A percentile compares a stretch with the other conserved stretches of the same genome.
Conservation (phyloP, 768 basidiomycete genomes). For the Lentinula raphanica region DNA sequence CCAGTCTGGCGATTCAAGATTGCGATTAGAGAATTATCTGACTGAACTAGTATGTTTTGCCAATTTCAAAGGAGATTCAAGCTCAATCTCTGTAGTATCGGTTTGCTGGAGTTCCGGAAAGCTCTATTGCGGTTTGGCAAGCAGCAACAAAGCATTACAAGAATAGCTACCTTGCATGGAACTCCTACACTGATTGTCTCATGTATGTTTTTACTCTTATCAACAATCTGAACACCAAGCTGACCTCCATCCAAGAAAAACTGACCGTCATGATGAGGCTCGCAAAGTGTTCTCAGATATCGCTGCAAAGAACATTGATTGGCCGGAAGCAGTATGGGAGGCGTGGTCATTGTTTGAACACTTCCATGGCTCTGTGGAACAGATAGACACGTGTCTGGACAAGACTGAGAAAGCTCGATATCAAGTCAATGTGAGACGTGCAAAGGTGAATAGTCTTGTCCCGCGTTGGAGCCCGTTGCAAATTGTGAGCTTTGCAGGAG, state of each 20-base stretch:
- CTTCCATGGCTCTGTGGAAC: conserved; percentile 66
- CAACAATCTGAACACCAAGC: conserved; percentile 1
- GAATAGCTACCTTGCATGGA: conserved; percentile 72
- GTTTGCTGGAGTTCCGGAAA: conserved; percentile 44
- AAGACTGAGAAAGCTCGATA: conserved; percentile 61
- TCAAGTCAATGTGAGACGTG: conserved; percentile 57
- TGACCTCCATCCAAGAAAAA: conserved; percentile 33
- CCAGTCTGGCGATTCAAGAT: conserved; percentile 69
- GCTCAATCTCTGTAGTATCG: too few species aligned
- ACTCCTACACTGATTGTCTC: conserved; percentile 65
- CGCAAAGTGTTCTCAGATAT: conserved; percentile 64
- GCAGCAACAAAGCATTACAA: conserved; percentile 61
- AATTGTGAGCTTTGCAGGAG: conserved; percentile 35
- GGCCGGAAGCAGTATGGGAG: conserved; percentile 93
- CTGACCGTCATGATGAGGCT: conserved; percentile 51
- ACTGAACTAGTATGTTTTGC: conserved; percentile 58
- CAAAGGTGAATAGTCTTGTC: conserved; percentile 43
- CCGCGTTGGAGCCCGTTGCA: neutral
- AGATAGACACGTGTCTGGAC: conserved; percentile 57
- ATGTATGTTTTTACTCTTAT: conserved; percentile 41
- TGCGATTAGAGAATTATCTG: conserved; percentile 81
- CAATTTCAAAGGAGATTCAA: too few species aligned
- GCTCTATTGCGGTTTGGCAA: conserved; percentile 59
- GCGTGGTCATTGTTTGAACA: conserved; percentile 88
- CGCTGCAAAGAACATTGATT: conserved; percentile 74